Conservation (phyloP, 805 yeast species). For the Myxozyma melibiosi region DNA sequence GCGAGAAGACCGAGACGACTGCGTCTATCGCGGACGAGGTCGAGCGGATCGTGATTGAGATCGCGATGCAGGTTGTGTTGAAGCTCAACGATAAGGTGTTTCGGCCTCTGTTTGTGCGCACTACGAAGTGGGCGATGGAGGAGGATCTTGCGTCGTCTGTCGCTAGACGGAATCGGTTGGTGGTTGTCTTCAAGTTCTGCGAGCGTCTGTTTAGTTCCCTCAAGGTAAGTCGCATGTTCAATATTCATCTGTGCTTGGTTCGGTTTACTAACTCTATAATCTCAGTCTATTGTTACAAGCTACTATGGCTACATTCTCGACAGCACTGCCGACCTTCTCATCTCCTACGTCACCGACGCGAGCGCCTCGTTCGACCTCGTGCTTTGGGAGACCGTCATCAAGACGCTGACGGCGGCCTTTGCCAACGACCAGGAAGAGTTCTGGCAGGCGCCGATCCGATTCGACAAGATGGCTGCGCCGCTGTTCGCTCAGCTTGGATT, state of each 20-base stretch:
- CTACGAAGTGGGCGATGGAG: conserved; percentile 89
- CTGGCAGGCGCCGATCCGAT: conserved; percentile 88
- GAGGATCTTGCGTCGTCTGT: conserved; percentile 66
- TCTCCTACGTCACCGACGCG: conserved; percentile 45
- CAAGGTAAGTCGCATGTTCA: conserved; percentile 18
- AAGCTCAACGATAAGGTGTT: conserved; percentile 91
- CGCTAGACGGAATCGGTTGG: conserved; percentile 48
- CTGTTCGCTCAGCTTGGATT: conserved; percentile 63
- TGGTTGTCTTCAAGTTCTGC: conserved; percentile 72
- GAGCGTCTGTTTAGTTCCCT: conserved; percentile 62
- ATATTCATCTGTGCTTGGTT: neutral
- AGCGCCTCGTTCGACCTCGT: conserved; percentile 47
- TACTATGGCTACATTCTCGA: conserved; percentile 87
- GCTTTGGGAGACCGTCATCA: conserved; percentile 71
- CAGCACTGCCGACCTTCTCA: conserved; percentile 60
- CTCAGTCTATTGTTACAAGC: conserved; percentile 83
- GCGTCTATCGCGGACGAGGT: conserved; percentile 73
- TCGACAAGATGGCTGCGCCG: conserved; percentile 65
- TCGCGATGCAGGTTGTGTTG: conserved; percentile 78
- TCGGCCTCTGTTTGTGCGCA: conserved; percentile 84
- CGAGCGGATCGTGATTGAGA: conserved; percentile 71
- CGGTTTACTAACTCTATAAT: conserved; percentile 24
- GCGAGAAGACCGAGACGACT: conserved; percentile 45
- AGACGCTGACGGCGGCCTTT: conserved; percentile 77
- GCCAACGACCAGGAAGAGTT: conserved; percentile 69